These are phyloP conservation scores for Leccinum pallidistipes DNA, from an alignment of 1,284 basidiomycete genomes.

Conservation along the genomic window DNA sequence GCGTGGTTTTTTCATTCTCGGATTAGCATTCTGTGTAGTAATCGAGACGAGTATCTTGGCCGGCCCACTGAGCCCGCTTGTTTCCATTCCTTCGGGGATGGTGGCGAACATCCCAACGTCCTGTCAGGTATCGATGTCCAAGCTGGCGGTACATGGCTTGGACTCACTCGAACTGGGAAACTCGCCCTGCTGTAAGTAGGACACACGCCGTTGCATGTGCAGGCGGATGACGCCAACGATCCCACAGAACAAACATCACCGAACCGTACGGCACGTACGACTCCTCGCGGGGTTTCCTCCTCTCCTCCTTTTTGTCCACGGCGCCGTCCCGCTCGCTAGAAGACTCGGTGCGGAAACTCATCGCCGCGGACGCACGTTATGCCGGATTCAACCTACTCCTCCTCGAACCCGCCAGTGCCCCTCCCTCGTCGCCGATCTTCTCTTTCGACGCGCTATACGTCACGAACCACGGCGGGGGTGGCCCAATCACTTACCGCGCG, in stretches of 20 bases:
- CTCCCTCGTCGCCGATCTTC: conserved; percentile 26
- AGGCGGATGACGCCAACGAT: not conserved
- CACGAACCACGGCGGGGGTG: conserved; percentile 70
- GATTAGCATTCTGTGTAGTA: conserved; percentile 66
- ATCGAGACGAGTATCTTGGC: conserved; percentile 72
- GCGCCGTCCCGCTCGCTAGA: conserved; percentile 20
- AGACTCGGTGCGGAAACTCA: conserved; percentile 45
- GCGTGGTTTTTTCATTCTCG: conserved; percentile 1
- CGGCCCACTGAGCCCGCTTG: conserved; percentile 64
- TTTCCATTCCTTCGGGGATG: conserved; percentile 54
- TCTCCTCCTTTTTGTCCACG: conserved; percentile 56
- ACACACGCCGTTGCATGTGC: not conserved
- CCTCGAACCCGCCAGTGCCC: conserved; percentile 40
- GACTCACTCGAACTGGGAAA: conserved; percentile 60
- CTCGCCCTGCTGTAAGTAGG: conserved; percentile 66
- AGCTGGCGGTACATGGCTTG: conserved; percentile 80
- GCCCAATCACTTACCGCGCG: conserved; percentile 51
- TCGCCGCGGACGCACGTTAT: conserved; percentile 50
- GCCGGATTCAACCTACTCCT: conserved; percentile 80
- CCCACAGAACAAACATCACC: conserved; percentile 74
- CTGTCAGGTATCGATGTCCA: conserved; percentile 71
- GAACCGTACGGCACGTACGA: conserved; percentile 48
- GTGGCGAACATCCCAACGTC: conserved; percentile 32
- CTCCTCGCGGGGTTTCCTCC: conserved; percentile 66
- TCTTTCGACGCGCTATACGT: conserved; percentile 53